Conservation (phyloP, 306 rosid species). For the Pueraria montana region DNA sequence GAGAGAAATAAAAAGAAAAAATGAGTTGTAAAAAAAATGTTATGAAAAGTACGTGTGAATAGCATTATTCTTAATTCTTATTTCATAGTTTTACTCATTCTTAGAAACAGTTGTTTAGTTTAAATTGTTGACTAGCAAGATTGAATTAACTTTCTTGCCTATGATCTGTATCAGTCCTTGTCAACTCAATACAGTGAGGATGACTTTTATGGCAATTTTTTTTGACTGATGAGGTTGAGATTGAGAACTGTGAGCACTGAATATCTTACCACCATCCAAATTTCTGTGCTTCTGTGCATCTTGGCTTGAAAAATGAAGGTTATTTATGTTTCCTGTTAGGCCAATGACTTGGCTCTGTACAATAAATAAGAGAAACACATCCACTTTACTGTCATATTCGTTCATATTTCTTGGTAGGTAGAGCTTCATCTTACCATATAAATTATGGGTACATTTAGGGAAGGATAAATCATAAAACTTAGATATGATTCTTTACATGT, state of each 20-base stretch:
- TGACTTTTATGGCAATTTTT: neutral
- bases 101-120: slow-evolving; percentile 28
- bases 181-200: neutral
- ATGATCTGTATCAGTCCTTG: neutral
- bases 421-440: neutral
- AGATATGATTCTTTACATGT: too few relatives aligned
- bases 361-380: neutral
- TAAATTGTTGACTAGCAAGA: neutral
- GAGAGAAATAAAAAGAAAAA: neutral
- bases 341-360: slow-evolving; percentile 16
- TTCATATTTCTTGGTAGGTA: neutral
- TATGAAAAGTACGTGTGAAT: neutral
- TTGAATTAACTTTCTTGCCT: neutral
- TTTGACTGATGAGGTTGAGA: slow-evolving; percentile 1
- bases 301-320: slow-evolving; percentile 4
- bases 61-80: slow-evolving; percentile 11
- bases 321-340: neutral
- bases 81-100: slow-evolving; percentile 9
- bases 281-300: neutral
- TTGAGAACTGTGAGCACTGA: neutral
- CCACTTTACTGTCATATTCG: neutral
- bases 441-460: neutral
- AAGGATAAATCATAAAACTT: too few relatives aligned
- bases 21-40: neutral
- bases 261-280: neutral